Percentiles rank a stretch among this genome's conserved stretches.
These are phyloP conservation scores for Plantago lanceolata DNA, from an alignment of 305 asterid genomes.

Conservation along the genomic window DNA sequence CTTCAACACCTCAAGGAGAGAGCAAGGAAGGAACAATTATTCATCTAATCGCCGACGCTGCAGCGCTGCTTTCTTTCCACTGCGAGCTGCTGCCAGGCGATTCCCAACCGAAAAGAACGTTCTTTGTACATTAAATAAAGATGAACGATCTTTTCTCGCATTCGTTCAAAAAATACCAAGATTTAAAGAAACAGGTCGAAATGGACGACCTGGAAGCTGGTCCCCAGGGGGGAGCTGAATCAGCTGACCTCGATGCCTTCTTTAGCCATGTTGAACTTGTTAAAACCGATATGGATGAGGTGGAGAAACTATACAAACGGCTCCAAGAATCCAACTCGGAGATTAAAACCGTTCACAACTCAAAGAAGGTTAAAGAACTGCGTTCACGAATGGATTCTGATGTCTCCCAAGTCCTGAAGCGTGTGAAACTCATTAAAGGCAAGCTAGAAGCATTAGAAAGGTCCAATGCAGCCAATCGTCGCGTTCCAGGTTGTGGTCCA, in stretches of 20 bases:
- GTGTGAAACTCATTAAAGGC: conserved; percentile 54
- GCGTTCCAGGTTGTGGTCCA: conserved; percentile 58
- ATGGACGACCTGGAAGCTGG: conserved; percentile 60
- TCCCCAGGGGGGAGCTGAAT: conserved; percentile 32
- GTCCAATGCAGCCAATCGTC: conserved; percentile 48
- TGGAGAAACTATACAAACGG: conserved; percentile 53
- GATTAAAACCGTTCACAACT: conserved; percentile 49
- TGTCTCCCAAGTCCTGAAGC: conserved; percentile 53
- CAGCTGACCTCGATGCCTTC: conserved; percentile 56
- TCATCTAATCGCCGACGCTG: not conserved
- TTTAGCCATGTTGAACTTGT: conserved; percentile 68
- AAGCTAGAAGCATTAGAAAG: conserved; percentile 66
- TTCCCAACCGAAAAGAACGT: not conserved
- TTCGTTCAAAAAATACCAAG: conserved; percentile 62
- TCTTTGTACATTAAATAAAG: conserved; percentile 14
- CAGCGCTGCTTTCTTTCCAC: conserved; percentile 1
- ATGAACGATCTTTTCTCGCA: conserved; percentile 88
- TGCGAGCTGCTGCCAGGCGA: conserved; percentile 12
- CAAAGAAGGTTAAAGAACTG: conserved; percentile 59
- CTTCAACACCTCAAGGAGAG: conserved; percentile 44
- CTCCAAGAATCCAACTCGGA: conserved; percentile 62
- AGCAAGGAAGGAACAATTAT: conserved; percentile 36
- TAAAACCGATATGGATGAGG: conserved; percentile 59
- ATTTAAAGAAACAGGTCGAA: conserved; percentile 33
- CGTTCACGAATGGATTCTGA: conserved; percentile 64